These are phyloP conservation scores for Phytophthora citrophthora DNA, from an alignment of 352 stramenopile genomes.

Conservation along the genomic window DNA sequence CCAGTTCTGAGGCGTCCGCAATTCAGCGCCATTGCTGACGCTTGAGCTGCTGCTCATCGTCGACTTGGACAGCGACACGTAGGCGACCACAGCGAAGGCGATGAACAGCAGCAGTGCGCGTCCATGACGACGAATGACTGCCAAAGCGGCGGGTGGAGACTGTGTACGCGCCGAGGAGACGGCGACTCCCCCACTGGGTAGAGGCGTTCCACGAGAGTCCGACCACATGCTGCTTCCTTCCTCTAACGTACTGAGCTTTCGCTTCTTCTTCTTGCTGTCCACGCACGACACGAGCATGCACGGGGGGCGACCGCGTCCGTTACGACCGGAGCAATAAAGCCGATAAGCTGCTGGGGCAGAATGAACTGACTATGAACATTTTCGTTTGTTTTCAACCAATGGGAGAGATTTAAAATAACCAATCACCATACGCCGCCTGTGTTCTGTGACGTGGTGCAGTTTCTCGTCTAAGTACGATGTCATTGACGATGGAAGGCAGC, in stretches of 20 bases:
- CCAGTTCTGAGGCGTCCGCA: conserved; percentile 41
- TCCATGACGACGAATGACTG: conserved; percentile 54
- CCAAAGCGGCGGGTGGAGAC: conserved; percentile 32
- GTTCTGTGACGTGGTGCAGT: conserved; percentile 16
- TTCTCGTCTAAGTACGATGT: conserved; percentile 2
- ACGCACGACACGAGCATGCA: conserved; percentile 46
- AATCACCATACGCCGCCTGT: conserved; percentile 10
- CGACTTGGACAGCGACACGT: conserved; percentile 67
- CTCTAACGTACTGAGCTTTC: conserved; percentile 78
- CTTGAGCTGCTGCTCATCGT: conserved; percentile 25
- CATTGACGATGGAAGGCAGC: conserved; percentile 35
- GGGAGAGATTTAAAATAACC: background rate
- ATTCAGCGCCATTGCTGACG: conserved; percentile 7
- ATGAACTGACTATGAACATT: conserved; percentile 23
- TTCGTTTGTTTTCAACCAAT: conserved; percentile 24
- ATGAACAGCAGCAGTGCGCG: conserved; percentile 57
- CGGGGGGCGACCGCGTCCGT: conserved; percentile 18
- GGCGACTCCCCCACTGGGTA: conserved; percentile 29
- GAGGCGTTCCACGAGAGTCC: conserved; percentile 36
- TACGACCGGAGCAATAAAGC: conserved; percentile 14
- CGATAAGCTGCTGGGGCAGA: background rate
- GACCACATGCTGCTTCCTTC: conserved; percentile 58
- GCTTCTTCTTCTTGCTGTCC: conserved; percentile 82
- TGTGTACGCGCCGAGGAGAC: conserved; percentile 36
- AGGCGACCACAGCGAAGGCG: conserved; percentile 56